phyloP scores from a whole-genome alignment of 306 rosid species.

The Phaseolus lunatus region DNA sequence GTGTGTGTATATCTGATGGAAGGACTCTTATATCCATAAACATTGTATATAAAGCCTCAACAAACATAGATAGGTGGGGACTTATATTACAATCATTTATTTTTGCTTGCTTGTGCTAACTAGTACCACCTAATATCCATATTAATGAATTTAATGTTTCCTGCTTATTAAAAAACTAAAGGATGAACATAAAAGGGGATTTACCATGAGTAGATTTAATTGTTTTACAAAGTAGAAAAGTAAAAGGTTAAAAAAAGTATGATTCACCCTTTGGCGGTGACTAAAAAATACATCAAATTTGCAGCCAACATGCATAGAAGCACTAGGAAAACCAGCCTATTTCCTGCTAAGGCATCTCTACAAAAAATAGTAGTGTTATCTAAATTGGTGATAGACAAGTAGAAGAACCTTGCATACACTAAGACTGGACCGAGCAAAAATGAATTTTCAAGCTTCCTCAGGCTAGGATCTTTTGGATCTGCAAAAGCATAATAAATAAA shows the following conservation, averaged over 20 bases:
- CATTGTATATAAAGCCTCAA: slow-evolving; percentile 26
- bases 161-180: slow-evolving; percentile 15
- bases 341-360: slow-evolving; percentile 23
- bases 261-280: background rate
- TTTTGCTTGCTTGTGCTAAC: slow-evolving; percentile 7
- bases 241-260: background rate
- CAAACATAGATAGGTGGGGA: slow-evolving; percentile 21
- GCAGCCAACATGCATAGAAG: slow-evolving; percentile 24
- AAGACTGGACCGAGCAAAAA: slow-evolving; percentile 87
- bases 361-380: slow-evolving; percentile 21
- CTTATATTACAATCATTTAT: background rate
- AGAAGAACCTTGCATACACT: slow-evolving; percentile 79
- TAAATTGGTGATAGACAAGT: slow-evolving; percentile 28
- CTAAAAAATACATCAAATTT: slow-evolving; percentile 24
- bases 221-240: slow-evolving; percentile 11
- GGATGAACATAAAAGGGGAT: slow-evolving; percentile 13
- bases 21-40: background rate
- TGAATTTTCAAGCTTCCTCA: slow-evolving; percentile 80
- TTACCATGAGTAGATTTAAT: slow-evolving; percentile 32
- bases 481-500: slow-evolving; percentile 49
- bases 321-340: slow-evolving; percentile 31
- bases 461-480: slow-evolving; percentile 79
- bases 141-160: slow-evolving; percentile 19
- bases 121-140: background rate
- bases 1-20: too few relatives aligned